Conservation (phyloP, 2,329 filamentous ascomycete species). For the Karstenula rhodostoma region DNA sequence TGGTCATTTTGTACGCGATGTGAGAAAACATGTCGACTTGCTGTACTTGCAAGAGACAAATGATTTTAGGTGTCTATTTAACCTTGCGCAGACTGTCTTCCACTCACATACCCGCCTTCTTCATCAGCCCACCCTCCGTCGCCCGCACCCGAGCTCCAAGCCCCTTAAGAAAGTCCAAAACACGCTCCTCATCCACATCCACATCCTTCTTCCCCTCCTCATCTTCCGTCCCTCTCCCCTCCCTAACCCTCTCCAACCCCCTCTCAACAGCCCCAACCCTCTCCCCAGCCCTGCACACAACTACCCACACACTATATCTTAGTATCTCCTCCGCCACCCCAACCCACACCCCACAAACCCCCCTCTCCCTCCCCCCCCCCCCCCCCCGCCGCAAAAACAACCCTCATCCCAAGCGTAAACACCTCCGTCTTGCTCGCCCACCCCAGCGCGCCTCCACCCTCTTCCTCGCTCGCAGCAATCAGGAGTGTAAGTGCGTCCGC, state of each 20-base stretch:
- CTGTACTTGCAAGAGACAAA: too few relatives aligned
- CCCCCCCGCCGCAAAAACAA: slow-evolving; percentile 53
- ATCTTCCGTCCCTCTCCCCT: background rate
- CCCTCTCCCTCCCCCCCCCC: slow-evolving; percentile 27
- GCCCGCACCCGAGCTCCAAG: background rate
- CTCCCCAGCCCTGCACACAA: slow-evolving; percentile 18
- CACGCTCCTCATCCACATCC: background rate
- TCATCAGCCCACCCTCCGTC: slow-evolving; percentile 5
- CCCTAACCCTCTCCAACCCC: background rate
- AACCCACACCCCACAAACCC: slow-evolving; percentile 49
- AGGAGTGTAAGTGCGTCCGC: slow-evolving; percentile 59
- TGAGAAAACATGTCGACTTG: too few relatives aligned
- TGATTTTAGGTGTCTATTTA: too few relatives aligned
- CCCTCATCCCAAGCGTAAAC: slow-evolving; percentile 66
- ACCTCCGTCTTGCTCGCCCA: slow-evolving; percentile 74
- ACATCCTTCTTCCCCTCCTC: background rate
- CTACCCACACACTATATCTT: slow-evolving; percentile 24
- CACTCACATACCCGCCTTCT: slow-evolving; percentile 5
- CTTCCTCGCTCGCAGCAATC: slow-evolving; percentile 37
- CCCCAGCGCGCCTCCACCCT: slow-evolving; percentile 72
- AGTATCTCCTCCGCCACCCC: slow-evolving; percentile 44
- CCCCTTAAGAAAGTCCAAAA: background rate
- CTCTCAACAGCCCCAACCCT: slow-evolving; percentile 8
- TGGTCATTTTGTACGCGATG: too few relatives aligned
- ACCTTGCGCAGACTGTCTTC: too few relatives aligned